Evolutionary conservation across 352 stramenopile species (phyloP).

Genomic region (Thalassiosira exigua): DNA sequence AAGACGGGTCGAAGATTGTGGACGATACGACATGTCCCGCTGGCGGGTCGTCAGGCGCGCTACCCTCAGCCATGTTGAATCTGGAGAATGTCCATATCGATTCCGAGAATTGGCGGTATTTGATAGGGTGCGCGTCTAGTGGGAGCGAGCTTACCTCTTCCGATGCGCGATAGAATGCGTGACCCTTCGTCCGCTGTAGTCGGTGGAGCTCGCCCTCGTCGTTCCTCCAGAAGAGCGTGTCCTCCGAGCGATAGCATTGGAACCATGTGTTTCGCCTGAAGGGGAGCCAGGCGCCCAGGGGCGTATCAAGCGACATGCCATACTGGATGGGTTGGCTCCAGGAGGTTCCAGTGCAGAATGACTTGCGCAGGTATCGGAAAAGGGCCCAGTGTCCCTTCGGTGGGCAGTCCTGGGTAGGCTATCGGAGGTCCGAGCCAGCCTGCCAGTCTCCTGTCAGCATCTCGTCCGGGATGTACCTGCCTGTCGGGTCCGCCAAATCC

Average conservation of each 20-base stretch:
- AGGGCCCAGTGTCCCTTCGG: background rate
- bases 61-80: background rate
- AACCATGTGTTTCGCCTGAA: background rate
- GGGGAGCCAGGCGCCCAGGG: background rate
- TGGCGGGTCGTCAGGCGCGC: background rate
- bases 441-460: background rate
- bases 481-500: background rate
- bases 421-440: background rate
- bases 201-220: background rate
- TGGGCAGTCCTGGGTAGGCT: slow-evolving; percentile 1
- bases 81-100: background rate
- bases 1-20: background rate
- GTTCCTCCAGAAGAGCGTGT: background rate
- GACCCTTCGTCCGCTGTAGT: background rate
- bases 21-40: background rate
- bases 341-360: background rate
- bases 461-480: slow-evolving; percentile 8
- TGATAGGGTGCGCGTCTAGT: background rate
- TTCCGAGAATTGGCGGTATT: background rate
- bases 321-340: background rate
- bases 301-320: slow-evolving; percentile 1
- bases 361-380: background rate
- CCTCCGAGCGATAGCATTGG: background rate
- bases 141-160: background rate
- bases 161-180: background rate